Percentiles rank a stretch among this genome's conserved stretches.
Conservation (phyloP, 1,139 yeast genomes). For the Lodderomyces orthopsilosis region DNA sequence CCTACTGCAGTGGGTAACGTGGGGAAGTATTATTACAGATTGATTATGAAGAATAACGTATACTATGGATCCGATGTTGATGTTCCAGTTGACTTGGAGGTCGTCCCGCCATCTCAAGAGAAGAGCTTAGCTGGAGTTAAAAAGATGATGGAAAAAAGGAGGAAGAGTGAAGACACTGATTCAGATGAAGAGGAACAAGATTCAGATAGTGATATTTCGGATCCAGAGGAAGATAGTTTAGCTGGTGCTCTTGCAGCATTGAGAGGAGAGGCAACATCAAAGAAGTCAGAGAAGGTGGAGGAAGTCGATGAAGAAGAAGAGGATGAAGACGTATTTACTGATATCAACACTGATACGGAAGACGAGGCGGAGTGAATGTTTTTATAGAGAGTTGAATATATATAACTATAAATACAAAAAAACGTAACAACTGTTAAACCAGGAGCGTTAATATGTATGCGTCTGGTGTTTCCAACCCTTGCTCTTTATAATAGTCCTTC, state of each 20-base stretch:
- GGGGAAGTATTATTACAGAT: slow-evolving; percentile 65
- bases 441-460: slow-evolving; percentile 23
- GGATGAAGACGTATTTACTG: slow-evolving; percentile 36
- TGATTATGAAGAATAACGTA: slow-evolving; percentile 60
- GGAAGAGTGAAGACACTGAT: slow-evolving; percentile 18
- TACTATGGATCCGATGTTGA: slow-evolving; percentile 74
- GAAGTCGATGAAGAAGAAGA: slow-evolving; percentile 40
- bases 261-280: slow-evolving; percentile 43
- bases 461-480: slow-evolving; percentile 45
- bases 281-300: slow-evolving; percentile 35
- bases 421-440: neutral
- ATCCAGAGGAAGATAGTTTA: slow-evolving; percentile 61
- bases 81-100: slow-evolving; percentile 61
- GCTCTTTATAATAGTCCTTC: slow-evolving; percentile 51
- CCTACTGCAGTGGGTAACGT: slow-evolving; percentile 59
- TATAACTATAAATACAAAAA: neutral
- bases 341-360: slow-evolving; percentile 52
- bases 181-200: slow-evolving; percentile 24
- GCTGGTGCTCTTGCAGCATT: slow-evolving; percentile 66
- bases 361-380: slow-evolving; percentile 40
- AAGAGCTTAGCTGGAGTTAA: slow-evolving; percentile 9
- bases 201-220: slow-evolving; percentile 56
- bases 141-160: slow-evolving; percentile 11
- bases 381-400: slow-evolving; percentile 1
- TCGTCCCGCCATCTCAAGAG: slow-evolving; percentile 46